phyloP scores from a whole-genome alignment of 2,329 filamentous ascomycete species.

The Phaeomoniella chlamydospora region DNA sequence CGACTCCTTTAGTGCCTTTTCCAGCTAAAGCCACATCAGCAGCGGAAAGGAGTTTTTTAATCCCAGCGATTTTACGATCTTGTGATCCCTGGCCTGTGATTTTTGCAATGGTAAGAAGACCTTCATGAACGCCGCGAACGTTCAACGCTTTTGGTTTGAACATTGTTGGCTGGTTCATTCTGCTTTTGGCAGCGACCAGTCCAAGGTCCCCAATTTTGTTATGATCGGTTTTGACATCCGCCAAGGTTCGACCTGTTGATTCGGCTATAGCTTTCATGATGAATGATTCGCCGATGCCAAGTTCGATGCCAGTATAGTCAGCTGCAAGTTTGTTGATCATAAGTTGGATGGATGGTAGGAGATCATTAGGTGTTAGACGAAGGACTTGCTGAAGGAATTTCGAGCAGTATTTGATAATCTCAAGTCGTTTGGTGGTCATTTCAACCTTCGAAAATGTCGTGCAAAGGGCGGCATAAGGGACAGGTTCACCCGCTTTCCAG shows the following conservation, averaged over 20 bases:
- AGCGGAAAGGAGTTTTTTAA: conserved; percentile 91
- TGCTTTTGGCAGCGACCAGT: conserved; percentile 86
- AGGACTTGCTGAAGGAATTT: conserved; percentile 90
- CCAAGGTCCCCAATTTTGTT: conserved; percentile 93
- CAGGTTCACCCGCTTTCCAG: conserved; percentile 77
- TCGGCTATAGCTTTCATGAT: conserved; percentile 99
- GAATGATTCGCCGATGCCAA: conserved; percentile 94
- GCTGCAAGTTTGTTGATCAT: conserved; percentile 98
- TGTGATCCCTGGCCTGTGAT: conserved; percentile 77
- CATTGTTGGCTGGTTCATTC: conserved; percentile 92
- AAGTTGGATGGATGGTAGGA: conserved; percentile 75
- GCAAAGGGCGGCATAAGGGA: conserved; percentile 89
- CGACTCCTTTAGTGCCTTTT: conserved; percentile 51
- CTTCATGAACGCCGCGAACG: conserved; percentile 72
- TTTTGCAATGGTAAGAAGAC: conserved; percentile 77
- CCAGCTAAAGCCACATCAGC: conserved; percentile 61
- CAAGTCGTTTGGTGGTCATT: conserved; percentile 79
- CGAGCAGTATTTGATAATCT: conserved; percentile 80
- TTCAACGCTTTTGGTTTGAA: conserved; percentile 92
- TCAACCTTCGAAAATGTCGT: conserved; percentile 90
- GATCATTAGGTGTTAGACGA: conserved; percentile 71
- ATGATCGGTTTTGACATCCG: conserved; percentile 88
- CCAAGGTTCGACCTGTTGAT: conserved; percentile 72
- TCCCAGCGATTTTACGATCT: conserved; percentile 77
- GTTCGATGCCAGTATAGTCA: conserved; percentile 89